A percentile compares a stretch with the other conserved stretches of the same genome.
Conservation (phyloP, 352 stramenopile genomes). For the Stephanocyclus meneghinianus region DNA sequence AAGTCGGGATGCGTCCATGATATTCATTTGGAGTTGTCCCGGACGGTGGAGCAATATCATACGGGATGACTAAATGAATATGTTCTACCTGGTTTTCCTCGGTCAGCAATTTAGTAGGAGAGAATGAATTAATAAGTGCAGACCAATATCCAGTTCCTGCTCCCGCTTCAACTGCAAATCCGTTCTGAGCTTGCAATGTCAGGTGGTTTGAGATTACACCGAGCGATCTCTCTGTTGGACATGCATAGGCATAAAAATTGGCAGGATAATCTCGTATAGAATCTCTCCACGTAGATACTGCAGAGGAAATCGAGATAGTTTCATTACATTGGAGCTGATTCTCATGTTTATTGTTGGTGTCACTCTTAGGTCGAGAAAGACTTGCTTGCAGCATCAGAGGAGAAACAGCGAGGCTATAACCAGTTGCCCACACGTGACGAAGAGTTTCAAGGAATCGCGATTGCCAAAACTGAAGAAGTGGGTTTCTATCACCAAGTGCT, state of each 20-base stretch:
- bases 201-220: conserved; percentile 15
- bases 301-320: conserved; percentile 52
- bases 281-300: conserved; percentile 67
- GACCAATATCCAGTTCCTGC: conserved; percentile 79
- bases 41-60: conserved; percentile 45
- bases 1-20: conserved; percentile 70
- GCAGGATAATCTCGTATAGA: conserved; percentile 76
- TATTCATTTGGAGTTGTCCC: conserved; percentile 70
- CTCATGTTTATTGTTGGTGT: conserved; percentile 21
- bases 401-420: conserved; percentile 37
- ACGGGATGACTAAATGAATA: conserved; percentile 21
- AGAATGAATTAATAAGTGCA: conserved; percentile 38
- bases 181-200: conserved; percentile 12
- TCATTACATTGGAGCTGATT: conserved; percentile 49
- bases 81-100: background rate
- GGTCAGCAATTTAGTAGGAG: background rate
- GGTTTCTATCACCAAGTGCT: conserved; percentile 10
- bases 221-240: conserved; percentile 44
- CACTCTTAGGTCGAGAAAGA: background rate
- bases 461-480: conserved; percentile 37
- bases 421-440: conserved; percentile 54
- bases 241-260: conserved; percentile 80
- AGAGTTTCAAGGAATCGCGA: conserved; percentile 62
- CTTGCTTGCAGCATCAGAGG: conserved; percentile 7
- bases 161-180: conserved; percentile 64